Base-by-base conservation (phyloP, 108 stramenopile genomes). In the Nitzschia sp. region DNA sequence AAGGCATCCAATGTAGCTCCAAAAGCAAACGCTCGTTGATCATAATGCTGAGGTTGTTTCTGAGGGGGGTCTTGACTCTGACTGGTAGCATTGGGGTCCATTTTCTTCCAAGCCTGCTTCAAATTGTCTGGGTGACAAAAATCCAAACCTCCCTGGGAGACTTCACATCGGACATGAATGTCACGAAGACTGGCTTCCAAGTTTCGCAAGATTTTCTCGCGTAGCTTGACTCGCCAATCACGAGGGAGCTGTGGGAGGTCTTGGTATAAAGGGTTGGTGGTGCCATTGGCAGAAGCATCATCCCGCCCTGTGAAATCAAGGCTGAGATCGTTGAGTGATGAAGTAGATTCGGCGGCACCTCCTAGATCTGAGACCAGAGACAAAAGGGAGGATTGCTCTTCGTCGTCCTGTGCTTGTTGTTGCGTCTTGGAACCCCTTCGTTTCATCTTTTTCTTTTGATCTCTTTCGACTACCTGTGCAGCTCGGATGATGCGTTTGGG, bases 161-260 rank as follows among this genome's bases (percentile, higher is more conserved):
- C 84, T 63, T 92, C 91, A 70, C 84, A 87, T 46, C 91, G 71
- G 38, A 92, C 75, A 73, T 92, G 91, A 19, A 89, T 69, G 61
- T 92, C 82, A 43, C 62, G 53, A 43, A 92, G 63, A 10, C 69
- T 80, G 15, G 82, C 83, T 60, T 89, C 83, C 65, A 89, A 69
- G 62, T 92, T 92, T 26, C 86, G 67, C 66, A 89, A 69, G 2
- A 85, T 54, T 59, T 92, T 92, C 62, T 85, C 74, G 55, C 77
- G 63, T 17, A 92, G 51, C 63, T 85, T 89, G 14, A 81, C 79
- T 53, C 76, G 87, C 71, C 86, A 83, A 43, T 76, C 71, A n/a
- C 73, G 63, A 22, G 81, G 76, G 3, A 82, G 70, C 53, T 73
- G 58, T 6, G 72, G 72, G 10, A 81, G 69, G 24, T 68, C 60